phyloP scores from a whole-genome alignment of 352 stramenopile genomes.

The Thalassiosira livingstoniorum region DNA sequence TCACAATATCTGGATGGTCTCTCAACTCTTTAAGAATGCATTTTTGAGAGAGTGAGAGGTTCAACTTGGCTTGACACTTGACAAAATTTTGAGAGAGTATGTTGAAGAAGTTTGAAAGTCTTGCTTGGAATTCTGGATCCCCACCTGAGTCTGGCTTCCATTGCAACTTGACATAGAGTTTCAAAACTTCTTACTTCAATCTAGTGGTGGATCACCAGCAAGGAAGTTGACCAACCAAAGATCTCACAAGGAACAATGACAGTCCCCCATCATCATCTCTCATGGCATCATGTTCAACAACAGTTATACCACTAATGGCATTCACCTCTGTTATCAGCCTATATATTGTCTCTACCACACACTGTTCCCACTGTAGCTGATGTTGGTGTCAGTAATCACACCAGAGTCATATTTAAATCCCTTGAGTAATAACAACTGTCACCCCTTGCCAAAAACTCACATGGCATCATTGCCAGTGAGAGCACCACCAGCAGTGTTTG shows the following conservation, averaged over 20 bases:
- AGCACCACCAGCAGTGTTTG: too few relatives aligned
- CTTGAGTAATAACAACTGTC: too few relatives aligned
- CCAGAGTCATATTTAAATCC: too few relatives aligned
- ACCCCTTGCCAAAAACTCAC: too few relatives aligned
- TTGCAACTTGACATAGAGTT: slow-evolving; percentile 18
- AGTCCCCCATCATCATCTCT: too few relatives aligned
- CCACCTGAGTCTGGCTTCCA: neutral
- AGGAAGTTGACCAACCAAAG: slow-evolving; percentile 2
- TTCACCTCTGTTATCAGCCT: too few relatives aligned
- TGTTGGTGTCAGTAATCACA: too few relatives aligned
- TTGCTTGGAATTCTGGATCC: neutral
- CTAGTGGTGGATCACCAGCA: neutral
- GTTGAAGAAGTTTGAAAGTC: neutral
- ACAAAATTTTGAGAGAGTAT: neutral
- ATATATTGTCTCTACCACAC: too few relatives aligned
- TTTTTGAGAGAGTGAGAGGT: neutral
- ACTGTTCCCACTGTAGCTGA: too few relatives aligned
- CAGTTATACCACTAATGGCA: too few relatives aligned
- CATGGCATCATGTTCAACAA: too few relatives aligned
- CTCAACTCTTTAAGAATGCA: neutral
- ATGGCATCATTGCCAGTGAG: too few relatives aligned
- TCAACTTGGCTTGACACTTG: neutral
- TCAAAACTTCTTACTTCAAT: neutral
- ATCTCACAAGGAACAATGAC: neutral
- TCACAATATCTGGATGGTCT: neutral